A percentile compares a stretch with the other conserved stretches of the same genome.
Conservation (phyloP, 441 rosid species). For the Bocquillonia castaneifolia region DNA sequence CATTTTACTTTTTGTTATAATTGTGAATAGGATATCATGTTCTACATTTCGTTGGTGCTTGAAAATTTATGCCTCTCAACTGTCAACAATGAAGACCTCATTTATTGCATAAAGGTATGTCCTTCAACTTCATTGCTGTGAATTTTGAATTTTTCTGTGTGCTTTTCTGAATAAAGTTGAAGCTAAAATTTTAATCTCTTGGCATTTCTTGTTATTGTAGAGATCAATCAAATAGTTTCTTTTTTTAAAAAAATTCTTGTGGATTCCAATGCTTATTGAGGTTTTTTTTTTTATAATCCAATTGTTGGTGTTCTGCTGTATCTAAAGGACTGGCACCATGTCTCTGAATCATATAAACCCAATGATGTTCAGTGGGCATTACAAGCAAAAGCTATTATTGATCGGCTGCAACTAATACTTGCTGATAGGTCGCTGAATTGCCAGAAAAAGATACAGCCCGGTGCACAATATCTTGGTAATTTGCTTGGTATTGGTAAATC, state of each 20-base stretch:
- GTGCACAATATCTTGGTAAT: conserved; percentile 60
- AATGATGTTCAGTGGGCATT: conserved; percentile 69
- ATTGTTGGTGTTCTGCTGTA: conserved; percentile 20
- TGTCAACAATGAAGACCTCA: conserved; percentile 63
- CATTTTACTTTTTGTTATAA: conserved; percentile 6
- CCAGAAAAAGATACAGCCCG: conserved; percentile 58
- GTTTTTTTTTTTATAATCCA: not conserved
- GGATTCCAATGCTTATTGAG: conserved; percentile 16
- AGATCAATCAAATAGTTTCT: not conserved
- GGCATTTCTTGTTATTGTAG: not conserved
- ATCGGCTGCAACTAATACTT: conserved; percentile 59
- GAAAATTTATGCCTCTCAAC: conserved; percentile 68
- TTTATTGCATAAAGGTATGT: conserved; percentile 61
- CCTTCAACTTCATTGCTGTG: conserved; percentile 19
- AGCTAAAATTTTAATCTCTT: not conserved
- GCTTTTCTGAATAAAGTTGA: not conserved
- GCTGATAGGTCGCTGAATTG: conserved; percentile 55
- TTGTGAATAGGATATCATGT: conserved; percentile 49
- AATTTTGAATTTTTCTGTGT: not conserved
- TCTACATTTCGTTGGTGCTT: conserved; percentile 54
- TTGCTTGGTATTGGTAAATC: conserved; percentile 54
- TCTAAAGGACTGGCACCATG: conserved; percentile 57
- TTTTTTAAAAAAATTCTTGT: not conserved
- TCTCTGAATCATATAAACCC: conserved; percentile 43
- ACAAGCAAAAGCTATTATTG: conserved; percentile 72